Evolutionary conservation across 495 filamentous ascomycete species (phyloP).

Genomic region (Astrothelium macrocarpum): DNA sequence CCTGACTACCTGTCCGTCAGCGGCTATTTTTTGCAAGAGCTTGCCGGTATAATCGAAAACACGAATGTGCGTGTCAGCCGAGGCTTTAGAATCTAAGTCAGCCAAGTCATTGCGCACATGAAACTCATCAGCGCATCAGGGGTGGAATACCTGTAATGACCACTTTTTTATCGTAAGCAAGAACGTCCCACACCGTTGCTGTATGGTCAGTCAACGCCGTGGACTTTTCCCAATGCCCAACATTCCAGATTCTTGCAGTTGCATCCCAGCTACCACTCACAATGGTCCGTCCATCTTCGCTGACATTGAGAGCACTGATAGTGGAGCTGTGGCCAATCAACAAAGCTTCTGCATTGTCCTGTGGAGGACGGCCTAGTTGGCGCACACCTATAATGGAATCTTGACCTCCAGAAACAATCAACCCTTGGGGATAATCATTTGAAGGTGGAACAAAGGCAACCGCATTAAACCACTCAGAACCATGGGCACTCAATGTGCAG

Average conservation of each 20-base stretch:
- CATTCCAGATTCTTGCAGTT: constrained; percentile 66
- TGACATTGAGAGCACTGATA: constrained; percentile 76
- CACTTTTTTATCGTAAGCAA: constrained; percentile 69
- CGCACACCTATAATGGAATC: constrained; percentile 90
- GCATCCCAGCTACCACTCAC: constrained; percentile 96
- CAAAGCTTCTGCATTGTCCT: constrained; percentile 73
- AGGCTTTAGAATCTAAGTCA: constrained; percentile 38
- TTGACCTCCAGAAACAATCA: constrained; percentile 77
- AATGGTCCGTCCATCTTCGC: constrained; percentile 56
- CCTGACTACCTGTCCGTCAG: constrained; percentile 68
- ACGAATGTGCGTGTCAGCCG: constrained; percentile 80
- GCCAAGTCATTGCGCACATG: neutral
- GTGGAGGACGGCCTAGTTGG: constrained; percentile 50
- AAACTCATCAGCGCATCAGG: neutral
- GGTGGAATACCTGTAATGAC: constrained; percentile 63
- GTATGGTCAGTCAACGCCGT: constrained; percentile 66
- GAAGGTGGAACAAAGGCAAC: constrained; percentile 68
- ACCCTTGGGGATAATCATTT: constrained; percentile 61
- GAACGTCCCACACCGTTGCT: constrained; percentile 80
- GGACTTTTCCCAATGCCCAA: constrained; percentile 54
- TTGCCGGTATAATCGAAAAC: constrained; percentile 63
- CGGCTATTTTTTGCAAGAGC: constrained; percentile 56
- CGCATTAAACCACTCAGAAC: constrained; percentile 73
- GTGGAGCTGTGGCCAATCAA: constrained; percentile 80
- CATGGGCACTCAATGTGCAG: constrained; percentile 61